Base-by-base conservation (phyloP, 1,139 yeast genomes). In the Protomyces arabidopsidicola region DNA sequence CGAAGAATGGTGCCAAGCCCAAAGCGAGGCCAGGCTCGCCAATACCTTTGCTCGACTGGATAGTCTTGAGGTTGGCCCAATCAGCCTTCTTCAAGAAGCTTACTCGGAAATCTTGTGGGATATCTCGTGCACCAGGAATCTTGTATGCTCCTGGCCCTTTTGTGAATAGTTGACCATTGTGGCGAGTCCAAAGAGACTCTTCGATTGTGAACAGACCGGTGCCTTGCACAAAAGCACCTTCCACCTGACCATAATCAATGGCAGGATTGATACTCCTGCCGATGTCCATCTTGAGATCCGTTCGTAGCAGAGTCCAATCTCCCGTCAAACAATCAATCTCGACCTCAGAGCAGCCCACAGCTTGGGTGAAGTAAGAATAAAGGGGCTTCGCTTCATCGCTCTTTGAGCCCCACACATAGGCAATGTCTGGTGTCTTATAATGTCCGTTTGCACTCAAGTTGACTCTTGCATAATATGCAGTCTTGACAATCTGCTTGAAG, bases 141-240 rank as follows among this genome's bases (percentile, higher is more conserved):
- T 79, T 79, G 70, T 79, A 79, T n/a, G 76, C 76, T 34, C 82
- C 82, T 3, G 82, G 82, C 1, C 82, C 82, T 14, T 79, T 72
- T 0, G 82, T 79, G 67, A 78, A 75, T 45, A 79, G 69, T 1
- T 75, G 70, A 10, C 81, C 81, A 31, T 72, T 74, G 54, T 74
- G 74, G 48, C 75, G 71, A 58, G 77, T 70, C 81, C 82, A 79
- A 57, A 79, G 68, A 1, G 79, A 75, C 68, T 79, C 81, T 66
- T 79, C 82, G 69, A 79, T 76, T 1, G 82, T 79, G 67, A 76
- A 79, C 50, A 79, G 73, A 1, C 82, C 82, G 72, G 78, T 78
- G 34, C 82, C 82, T 68, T 79, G 82, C 18, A 79, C 73, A 67
- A 75, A 79, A 0, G 81, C 82, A 24, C 82, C 82, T 68, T 79